Conservation (phyloP, 345 rosid species). For the Alliaria petiolata region DNA sequence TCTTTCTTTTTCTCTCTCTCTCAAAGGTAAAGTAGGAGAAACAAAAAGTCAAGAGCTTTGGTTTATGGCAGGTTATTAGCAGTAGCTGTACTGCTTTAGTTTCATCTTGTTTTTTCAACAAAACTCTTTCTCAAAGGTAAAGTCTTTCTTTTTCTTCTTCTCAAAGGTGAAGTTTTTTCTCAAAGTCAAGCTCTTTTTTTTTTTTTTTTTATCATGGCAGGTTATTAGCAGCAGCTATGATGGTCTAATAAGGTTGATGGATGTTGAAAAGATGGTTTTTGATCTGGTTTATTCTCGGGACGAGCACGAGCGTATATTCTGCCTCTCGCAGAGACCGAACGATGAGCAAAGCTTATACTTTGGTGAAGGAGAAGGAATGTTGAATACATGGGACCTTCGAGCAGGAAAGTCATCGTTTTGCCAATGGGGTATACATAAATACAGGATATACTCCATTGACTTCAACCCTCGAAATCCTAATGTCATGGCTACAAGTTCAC, state of each 20-base stretch:
- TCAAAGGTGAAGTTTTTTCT: too few species aligned
- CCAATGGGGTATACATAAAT: constrained; percentile 55
- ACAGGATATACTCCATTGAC: constrained; percentile 69
- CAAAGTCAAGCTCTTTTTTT: neutral
- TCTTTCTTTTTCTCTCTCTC: too few species aligned
- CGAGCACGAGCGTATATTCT: constrained; percentile 47
- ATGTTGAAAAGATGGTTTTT: constrained; percentile 67
- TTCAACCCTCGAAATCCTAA: constrained; percentile 54
- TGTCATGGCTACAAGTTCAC: constrained; percentile 74
- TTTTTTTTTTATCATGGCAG: constrained; percentile 42
- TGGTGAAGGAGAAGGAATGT: constrained; percentile 53
- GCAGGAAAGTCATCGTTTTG: constrained; percentile 38
- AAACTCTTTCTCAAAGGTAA: too few species aligned
- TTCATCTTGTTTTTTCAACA: too few species aligned
- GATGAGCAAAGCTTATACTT: constrained; percentile 51
- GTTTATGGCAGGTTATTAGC: too few species aligned
- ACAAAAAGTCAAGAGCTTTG: too few species aligned
- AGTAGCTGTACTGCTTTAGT: too few species aligned
- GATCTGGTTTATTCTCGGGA: constrained; percentile 53
- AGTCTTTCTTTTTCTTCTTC: too few species aligned
- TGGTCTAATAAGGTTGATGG: constrained; percentile 68
- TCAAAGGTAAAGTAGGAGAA: too few species aligned
- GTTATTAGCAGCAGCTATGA: constrained; percentile 60
- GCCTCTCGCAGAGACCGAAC: constrained; percentile 55
- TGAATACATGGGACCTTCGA: constrained; percentile 60